These are phyloP conservation scores for Solanum etuberosum DNA, from an alignment of 257 asterid species.

Conservation along the genomic window DNA sequence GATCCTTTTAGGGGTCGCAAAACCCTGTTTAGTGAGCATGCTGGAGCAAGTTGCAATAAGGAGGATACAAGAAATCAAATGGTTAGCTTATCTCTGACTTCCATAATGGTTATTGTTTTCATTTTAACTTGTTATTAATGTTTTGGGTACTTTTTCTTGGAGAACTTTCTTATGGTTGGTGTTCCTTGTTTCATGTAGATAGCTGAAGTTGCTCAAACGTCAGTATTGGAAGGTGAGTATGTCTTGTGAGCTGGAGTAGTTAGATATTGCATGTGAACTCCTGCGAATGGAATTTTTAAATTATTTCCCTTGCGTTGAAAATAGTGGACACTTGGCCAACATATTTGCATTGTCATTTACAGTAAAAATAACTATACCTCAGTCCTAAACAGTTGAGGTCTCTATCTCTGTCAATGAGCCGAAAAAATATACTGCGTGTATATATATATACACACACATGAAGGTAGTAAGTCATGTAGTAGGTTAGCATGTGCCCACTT, in stretches of 20 bases:
- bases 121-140: neutral
- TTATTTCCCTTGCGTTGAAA: neutral
- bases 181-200: constrained; percentile 31
- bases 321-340: neutral
- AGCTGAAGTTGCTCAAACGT: constrained; percentile 25
- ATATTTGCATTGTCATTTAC: neutral
- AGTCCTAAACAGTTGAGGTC: neutral
- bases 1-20: constrained; percentile 31
- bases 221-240: constrained; percentile 54
- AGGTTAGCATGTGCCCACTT: neutral
- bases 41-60: constrained; percentile 25
- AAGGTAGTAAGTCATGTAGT: neutral
- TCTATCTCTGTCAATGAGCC: neutral
- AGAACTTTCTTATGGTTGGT: neutral
- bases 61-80: constrained; percentile 28
- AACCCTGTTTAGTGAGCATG: constrained; percentile 26
- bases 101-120: neutral
- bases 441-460: neutral
- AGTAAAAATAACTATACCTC: neutral
- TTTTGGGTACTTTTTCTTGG: neutral
- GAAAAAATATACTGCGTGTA: neutral
- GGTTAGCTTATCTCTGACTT: constrained; percentile 27
- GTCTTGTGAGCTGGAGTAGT: constrained; percentile 6
- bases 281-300: neutral
- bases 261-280: neutral